A percentile compares a stretch with the other conserved stretches of the same genome.
phyloP scores from a whole-genome alignment of 768 basidiomycete genomes.

The Mycena chlorophos region DNA sequence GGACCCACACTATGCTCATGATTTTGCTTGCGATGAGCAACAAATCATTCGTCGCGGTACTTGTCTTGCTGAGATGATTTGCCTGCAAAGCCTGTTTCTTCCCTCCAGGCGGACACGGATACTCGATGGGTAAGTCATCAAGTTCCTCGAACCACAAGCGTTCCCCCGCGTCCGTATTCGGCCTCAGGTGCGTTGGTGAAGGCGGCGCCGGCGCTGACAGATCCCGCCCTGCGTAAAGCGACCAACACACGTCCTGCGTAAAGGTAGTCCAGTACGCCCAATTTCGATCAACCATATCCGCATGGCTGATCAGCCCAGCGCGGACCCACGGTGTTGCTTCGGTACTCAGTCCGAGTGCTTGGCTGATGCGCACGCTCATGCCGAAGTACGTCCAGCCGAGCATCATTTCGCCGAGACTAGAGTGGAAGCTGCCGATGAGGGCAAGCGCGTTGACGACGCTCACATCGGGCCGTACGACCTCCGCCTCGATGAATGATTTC shows the following conservation, averaged over 20 bases:
- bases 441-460: slow-evolving; percentile 22
- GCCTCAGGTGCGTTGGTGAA: slow-evolving; percentile 45
- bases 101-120: not conserved
- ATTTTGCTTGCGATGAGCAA: slow-evolving; percentile 50
- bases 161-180: not conserved
- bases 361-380: slow-evolving; percentile 58
- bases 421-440: slow-evolving; percentile 31
- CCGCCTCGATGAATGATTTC: slow-evolving; percentile 14
- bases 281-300: slow-evolving; percentile 57
- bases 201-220: slow-evolving; percentile 46
- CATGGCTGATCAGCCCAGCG: slow-evolving; percentile 48
- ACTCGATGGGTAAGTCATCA: not conserved
- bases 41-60: slow-evolving; percentile 44
- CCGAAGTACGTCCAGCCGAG: slow-evolving; percentile 51
- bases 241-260: slow-evolving; percentile 64
- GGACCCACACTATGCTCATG: slow-evolving; percentile 55
- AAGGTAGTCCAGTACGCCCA: slow-evolving; percentile 64
- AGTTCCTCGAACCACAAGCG: not conserved
- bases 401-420: slow-evolving; percentile 47
- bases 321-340: slow-evolving; percentile 61
- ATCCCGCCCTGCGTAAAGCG: slow-evolving; percentile 64
- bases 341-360: slow-evolving; percentile 58
- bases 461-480: slow-evolving; percentile 17
- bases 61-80: not conserved
- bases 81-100: not conserved